A percentile compares a stretch with the other conserved stretches of the same genome.
These are phyloP conservation scores for Coix lacrymajobi DNA, from an alignment of 176 grass and related monocot species.

Conservation along the genomic window DNA sequence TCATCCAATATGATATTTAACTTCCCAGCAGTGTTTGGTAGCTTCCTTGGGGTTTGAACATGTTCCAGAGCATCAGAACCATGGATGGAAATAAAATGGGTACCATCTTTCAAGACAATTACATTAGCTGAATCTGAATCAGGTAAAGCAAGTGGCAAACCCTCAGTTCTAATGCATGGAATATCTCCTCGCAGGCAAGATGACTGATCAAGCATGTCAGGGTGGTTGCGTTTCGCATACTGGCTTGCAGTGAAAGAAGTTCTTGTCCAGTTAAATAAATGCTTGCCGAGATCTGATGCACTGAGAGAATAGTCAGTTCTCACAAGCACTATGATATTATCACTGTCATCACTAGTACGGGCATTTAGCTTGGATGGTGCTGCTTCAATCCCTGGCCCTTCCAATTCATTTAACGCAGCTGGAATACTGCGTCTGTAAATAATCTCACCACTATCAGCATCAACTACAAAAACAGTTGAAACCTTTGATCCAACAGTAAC, in stretches of 20 bases:
- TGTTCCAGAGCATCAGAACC: constrained; percentile 6
- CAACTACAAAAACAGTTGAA: constrained; percentile 65
- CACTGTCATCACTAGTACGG: constrained; percentile 20
- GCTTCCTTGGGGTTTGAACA: background rate
- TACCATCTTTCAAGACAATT: constrained; percentile 30
- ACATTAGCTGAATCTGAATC: constrained; percentile 27
- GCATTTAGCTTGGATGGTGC: constrained; percentile 58
- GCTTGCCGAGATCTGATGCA: constrained; percentile 64
- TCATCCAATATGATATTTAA: constrained; percentile 12
- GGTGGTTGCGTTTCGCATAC: constrained; percentile 37
- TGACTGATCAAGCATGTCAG: constrained; percentile 44
- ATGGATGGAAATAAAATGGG: constrained; percentile 16
- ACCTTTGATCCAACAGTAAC: constrained; percentile 81
- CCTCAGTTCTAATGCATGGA: constrained; percentile 47
- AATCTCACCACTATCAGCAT: constrained; percentile 75
- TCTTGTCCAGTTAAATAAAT: constrained; percentile 78
- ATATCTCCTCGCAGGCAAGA: constrained; percentile 40
- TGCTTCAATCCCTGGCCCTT: constrained; percentile 41
- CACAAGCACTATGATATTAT: constrained; percentile 65
- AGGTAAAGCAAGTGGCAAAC: constrained; percentile 44
- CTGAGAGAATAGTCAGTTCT: constrained; percentile 89
- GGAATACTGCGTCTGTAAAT: constrained; percentile 65
- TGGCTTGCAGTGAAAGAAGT: constrained; percentile 72
- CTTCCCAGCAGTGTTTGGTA: constrained; percentile 11
- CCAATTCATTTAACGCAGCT: constrained; percentile 43